phyloP scores from a whole-genome alignment of 2,329 filamentous ascomycete genomes.

The Aspergillus nomiae region DNA sequence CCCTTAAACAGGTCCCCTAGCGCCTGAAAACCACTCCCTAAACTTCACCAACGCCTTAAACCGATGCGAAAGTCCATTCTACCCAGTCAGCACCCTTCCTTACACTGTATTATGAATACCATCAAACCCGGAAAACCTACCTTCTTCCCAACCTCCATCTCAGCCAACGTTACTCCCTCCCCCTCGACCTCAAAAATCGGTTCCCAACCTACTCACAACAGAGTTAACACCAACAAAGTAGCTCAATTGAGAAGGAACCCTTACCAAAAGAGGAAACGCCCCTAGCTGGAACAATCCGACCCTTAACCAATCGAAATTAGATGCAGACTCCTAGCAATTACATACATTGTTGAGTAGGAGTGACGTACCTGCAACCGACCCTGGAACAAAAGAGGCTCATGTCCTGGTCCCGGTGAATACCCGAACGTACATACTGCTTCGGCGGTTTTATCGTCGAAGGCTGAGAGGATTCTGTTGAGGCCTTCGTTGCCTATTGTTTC shows the following conservation, averaged over 20 bases:
- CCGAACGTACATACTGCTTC: slow-evolving; percentile 89
- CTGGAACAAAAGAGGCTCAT: slow-evolving; percentile 79
- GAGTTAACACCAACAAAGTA: background rate
- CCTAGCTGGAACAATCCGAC: slow-evolving; percentile 75
- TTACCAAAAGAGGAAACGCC: slow-evolving; percentile 76
- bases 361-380: slow-evolving; percentile 48
- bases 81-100: background rate
- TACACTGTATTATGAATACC: background rate
- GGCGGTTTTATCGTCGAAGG: slow-evolving; percentile 81
- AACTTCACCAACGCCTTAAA: background rate
- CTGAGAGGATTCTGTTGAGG: slow-evolving; percentile 77
- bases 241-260: slow-evolving; percentile 26
- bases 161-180: slow-evolving; percentile 79
- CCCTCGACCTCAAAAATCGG: slow-evolving; percentile 85
- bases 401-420: slow-evolving; percentile 75
- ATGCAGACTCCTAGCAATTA: background rate
- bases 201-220: slow-evolving; percentile 71
- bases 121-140: slow-evolving; percentile 8
- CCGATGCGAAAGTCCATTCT: slow-evolving; percentile 4
- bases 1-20: background rate
- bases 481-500: slow-evolving; percentile 72
- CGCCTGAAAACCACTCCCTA: background rate
- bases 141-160: slow-evolving; percentile 75
- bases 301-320: slow-evolving; percentile 32
- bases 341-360: too few relatives aligned